Conservation (phyloP, 1,139 yeast genomes). For the Yamadazyma spencermartinsiae region DNA sequence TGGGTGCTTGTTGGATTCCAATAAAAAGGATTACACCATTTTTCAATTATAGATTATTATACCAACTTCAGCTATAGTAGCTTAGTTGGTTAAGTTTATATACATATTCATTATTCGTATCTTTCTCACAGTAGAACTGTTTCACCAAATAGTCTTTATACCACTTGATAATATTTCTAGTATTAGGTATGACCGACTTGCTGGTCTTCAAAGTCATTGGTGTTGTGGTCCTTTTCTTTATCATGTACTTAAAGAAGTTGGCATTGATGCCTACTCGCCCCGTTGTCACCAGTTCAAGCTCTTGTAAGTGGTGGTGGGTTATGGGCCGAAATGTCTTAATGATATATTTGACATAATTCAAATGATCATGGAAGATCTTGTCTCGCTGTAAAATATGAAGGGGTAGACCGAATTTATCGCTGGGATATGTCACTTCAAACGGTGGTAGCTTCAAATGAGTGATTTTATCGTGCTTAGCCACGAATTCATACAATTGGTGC, state of each 20-base stretch:
- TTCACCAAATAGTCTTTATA: conserved; percentile 30
- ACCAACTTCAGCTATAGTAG: conserved; percentile 20
- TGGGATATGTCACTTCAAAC: conserved; percentile 35
- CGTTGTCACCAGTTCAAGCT: conserved; percentile 20
- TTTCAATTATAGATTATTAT: conserved; percentile 19
- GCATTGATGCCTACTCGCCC: conserved; percentile 27
- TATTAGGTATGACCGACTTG: conserved; percentile 33
- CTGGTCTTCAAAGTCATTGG: conserved; percentile 22
- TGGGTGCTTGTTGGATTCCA: conserved; percentile 44
- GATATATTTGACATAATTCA: conserved; percentile 24
- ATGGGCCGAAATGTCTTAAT: conserved; percentile 26
- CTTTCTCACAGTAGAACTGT: conserved; percentile 30
- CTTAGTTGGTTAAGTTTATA: conserved; percentile 25
- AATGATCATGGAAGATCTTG: conserved; percentile 23
- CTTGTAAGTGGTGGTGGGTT: conserved; percentile 8
- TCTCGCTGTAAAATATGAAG: conserved; percentile 29
- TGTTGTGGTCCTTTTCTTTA: conserved; percentile 19
- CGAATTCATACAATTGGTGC: conserved; percentile 22
- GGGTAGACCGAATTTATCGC: conserved; percentile 36
- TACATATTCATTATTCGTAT: conserved; percentile 13
- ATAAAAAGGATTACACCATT: conserved; percentile 38
- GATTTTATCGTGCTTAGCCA: conserved; percentile 18
- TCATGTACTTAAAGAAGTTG: conserved; percentile 30
- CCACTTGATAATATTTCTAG: conserved; percentile 29
- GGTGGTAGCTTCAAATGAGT: conserved; percentile 27